Conservation (phyloP, 768 basidiomycete genomes). For the Lactifluus echinatus region DNA sequence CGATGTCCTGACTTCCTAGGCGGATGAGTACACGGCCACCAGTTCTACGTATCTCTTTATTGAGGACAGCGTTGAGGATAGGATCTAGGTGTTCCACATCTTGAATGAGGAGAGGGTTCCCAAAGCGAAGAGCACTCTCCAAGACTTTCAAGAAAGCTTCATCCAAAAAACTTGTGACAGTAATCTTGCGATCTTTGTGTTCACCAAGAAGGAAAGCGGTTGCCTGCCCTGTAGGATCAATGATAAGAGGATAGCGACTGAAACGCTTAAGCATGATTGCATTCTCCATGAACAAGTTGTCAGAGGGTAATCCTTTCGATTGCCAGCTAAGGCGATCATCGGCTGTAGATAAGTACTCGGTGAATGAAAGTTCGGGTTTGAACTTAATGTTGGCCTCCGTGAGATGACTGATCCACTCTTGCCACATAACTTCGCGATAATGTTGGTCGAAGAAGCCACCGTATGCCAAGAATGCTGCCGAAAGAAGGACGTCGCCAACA, state of each 20-base stretch:
- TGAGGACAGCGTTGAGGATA: slow-evolving; percentile 93
- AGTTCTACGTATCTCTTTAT: slow-evolving; percentile 91
- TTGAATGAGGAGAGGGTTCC: slow-evolving; percentile 93
- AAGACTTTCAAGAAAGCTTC: slow-evolving; percentile 98
- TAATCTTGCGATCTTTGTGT: slow-evolving; percentile 93
- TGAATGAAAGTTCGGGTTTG: slow-evolving; percentile 85
- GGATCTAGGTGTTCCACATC: slow-evolving; percentile 98
- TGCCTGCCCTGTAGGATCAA: slow-evolving; percentile 97
- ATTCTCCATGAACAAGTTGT: slow-evolving; percentile 94
- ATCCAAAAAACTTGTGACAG: slow-evolving; percentile 96
- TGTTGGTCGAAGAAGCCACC: slow-evolving; percentile 98
- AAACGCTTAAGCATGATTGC: slow-evolving; percentile 99
- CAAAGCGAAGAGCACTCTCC: slow-evolving; percentile 97
- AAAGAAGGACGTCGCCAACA: slow-evolving; percentile 91
- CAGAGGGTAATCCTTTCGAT: slow-evolving; percentile 89
- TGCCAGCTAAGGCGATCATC: slow-evolving; percentile 96
- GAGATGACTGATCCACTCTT: slow-evolving; percentile 87
- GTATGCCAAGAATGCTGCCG: slow-evolving; percentile 94
- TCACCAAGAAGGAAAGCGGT: slow-evolving; percentile 90
- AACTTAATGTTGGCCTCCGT: slow-evolving; percentile 83
- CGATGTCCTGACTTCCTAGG: slow-evolving; percentile 95
- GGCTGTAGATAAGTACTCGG: slow-evolving; percentile 94
- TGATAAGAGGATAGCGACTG: slow-evolving; percentile 94
- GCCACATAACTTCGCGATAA: slow-evolving; percentile 96
- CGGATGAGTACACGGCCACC: slow-evolving; percentile 97